Evolutionary conservation across 2,329 filamentous ascomycete species (phyloP).

Genomic region (Teratosphaeria destructans): DNA sequence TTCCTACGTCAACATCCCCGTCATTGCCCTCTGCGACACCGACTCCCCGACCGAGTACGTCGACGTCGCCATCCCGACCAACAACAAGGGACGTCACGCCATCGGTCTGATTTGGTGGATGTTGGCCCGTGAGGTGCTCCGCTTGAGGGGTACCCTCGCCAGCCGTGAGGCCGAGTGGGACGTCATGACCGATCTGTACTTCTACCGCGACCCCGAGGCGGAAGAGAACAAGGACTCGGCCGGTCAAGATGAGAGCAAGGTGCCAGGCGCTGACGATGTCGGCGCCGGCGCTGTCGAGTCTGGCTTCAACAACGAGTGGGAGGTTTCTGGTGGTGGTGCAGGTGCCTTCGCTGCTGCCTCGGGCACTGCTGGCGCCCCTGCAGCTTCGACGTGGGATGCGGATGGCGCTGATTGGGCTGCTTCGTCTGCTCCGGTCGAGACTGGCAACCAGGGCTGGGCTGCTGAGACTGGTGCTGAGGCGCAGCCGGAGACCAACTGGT

Average conservation of each 20-base stretch:
- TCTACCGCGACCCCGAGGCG: slow-evolving; percentile 99
- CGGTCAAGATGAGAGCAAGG: slow-evolving; percentile 75
- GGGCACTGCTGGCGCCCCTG: slow-evolving; percentile 45
- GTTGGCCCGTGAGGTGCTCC: slow-evolving; percentile 98
- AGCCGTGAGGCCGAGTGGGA: slow-evolving; percentile 97
- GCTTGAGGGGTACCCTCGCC: slow-evolving; percentile 92
- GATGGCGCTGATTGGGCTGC: slow-evolving; percentile 60
- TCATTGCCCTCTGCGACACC: slow-evolving; percentile 97
- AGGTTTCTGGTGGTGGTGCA: slow-evolving; percentile 56
- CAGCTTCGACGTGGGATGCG: slow-evolving; percentile 55
- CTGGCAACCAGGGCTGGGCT: slow-evolving; percentile 44
- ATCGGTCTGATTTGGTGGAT: slow-evolving; percentile 99
- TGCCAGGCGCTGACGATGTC: slow-evolving; percentile 73
- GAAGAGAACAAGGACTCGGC: slow-evolving; percentile 95
- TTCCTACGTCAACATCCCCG: slow-evolving; percentile 99
- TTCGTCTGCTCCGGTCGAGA: slow-evolving; percentile 37
- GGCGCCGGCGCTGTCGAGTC: slow-evolving; percentile 67
- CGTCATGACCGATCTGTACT: slow-evolving; percentile 99
- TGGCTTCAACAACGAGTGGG: slow-evolving; percentile 79
- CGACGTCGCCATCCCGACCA: slow-evolving; percentile 98
- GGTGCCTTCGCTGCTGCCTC: slow-evolving; percentile 55
- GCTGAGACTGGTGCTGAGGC: slow-evolving; percentile 27
- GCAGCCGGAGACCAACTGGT: slow-evolving; percentile 36
- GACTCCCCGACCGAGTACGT: slow-evolving; percentile 99
- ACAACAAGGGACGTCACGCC: slow-evolving; percentile 99